A percentile compares a stretch with the other conserved stretches of the same genome.
Evolutionary conservation across 805 yeast genomes (phyloP).

Genomic region (Kodamaea leandrae): DNA sequence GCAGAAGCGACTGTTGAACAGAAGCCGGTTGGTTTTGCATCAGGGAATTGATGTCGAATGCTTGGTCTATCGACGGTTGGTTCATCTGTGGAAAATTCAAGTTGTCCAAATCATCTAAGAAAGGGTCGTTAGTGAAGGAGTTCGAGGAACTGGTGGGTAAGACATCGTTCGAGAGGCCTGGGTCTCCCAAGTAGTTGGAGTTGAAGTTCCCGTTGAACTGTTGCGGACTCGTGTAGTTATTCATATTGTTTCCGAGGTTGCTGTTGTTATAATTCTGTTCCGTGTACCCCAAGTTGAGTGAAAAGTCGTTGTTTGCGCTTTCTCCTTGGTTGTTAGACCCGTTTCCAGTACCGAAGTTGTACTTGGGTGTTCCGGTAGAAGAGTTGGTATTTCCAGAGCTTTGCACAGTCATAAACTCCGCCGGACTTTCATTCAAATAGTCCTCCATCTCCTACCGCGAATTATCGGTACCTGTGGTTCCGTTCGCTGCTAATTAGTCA

Average conservation of each 20-base stretch:
- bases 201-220: constrained; percentile 3
- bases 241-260: constrained; percentile 2
- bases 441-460: constrained; percentile 26
- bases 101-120: constrained; percentile 30
- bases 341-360: constrained; percentile 4
- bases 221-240: constrained; percentile 3
- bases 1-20: neutral
- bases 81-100: constrained; percentile 15
- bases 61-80: constrained; percentile 1
- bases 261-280: neutral
- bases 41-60: constrained; percentile 2
- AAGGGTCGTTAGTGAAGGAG: constrained; percentile 28
- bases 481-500: too few species aligned
- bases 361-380: too few species aligned
- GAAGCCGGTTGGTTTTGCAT: constrained; percentile 2
- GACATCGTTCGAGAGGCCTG: constrained; percentile 1
- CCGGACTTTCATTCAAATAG: constrained; percentile 33
- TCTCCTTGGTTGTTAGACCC: too few species aligned
- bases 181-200: constrained; percentile 1
- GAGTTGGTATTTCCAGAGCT: too few species aligned
- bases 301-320: constrained; percentile 5
- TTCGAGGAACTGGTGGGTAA: constrained; percentile 5
- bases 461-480: too few species aligned
- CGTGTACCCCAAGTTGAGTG: constrained; percentile 3
- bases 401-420: constrained; percentile 17